Conservation (phyloP, 805 yeast genomes). For the Hanseniaspora thailandica region DNA sequence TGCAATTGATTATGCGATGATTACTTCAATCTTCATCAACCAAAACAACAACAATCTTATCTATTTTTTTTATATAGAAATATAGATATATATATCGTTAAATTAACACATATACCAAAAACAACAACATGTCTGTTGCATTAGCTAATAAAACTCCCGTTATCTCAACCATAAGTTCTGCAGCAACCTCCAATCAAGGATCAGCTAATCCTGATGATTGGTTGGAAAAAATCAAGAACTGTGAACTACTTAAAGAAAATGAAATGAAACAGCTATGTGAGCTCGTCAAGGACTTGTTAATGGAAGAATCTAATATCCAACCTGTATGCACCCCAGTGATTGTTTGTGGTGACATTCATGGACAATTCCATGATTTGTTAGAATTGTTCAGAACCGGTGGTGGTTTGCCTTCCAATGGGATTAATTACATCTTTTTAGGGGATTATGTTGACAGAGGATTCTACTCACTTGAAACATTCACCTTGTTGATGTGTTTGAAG, state of each 20-base stretch:
- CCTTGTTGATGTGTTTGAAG: conserved; percentile 69
- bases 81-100: too few species aligned
- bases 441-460: conserved; percentile 94
- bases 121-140: conserved; percentile 1
- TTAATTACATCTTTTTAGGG: conserved; percentile 75
- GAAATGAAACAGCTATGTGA: conserved; percentile 97
- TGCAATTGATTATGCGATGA: too few species aligned
- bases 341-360: conserved; percentile 95
- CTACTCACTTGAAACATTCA: conserved; percentile 69
- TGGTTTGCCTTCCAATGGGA: conserved; percentile 60
- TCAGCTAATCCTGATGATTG: conserved; percentile 80
- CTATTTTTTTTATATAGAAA: too few species aligned
- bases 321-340: conserved; percentile 90
- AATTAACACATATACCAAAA: not conserved
- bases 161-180: not conserved
- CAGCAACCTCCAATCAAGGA: conserved; percentile 3
- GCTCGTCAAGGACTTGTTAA: conserved; percentile 79
- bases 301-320: conserved; percentile 93
- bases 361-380: conserved; percentile 82
- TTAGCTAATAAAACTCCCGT: conserved; percentile 3
- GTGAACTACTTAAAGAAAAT: conserved; percentile 75
- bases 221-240: conserved; percentile 86
- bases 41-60: too few species aligned
- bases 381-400: conserved; percentile 92
- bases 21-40: too few species aligned